Conservation (phyloP, 192 early-diverging fungal genomes). For the Pilaira anomala region DNA sequence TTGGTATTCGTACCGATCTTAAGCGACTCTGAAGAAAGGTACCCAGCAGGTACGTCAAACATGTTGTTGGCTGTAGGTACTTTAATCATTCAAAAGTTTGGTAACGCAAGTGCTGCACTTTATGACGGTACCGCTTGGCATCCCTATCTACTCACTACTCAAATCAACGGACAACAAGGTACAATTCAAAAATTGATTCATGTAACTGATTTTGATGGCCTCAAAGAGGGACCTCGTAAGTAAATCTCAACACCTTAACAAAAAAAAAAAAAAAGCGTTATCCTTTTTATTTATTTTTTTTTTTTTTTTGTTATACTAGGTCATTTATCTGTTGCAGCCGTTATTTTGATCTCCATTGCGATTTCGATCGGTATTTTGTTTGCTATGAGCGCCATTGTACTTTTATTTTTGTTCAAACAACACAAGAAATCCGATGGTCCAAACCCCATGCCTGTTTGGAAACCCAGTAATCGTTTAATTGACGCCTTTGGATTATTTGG, state of each 20-base stretch:
- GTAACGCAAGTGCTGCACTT: slow-evolving; percentile 41
- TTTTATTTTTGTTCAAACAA: slow-evolving; percentile 43
- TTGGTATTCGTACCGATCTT: slow-evolving; percentile 21
- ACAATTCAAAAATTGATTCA: slow-evolving; percentile 23
- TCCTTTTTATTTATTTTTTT: background rate
- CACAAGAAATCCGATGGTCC: slow-evolving; percentile 9
- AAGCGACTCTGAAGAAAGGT: background rate
- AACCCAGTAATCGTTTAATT: background rate
- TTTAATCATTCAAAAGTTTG: slow-evolving; percentile 33
- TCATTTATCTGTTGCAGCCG: slow-evolving; percentile 49
- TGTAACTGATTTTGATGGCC: background rate
- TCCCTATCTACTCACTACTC: slow-evolving; percentile 40
- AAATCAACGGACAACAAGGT: slow-evolving; percentile 29
- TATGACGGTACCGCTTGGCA: slow-evolving; percentile 48
- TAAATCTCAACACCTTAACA: background rate
- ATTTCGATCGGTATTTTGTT: slow-evolving; percentile 63
- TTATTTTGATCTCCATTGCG: slow-evolving; percentile 66
- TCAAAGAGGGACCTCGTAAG: slow-evolving; percentile 18
- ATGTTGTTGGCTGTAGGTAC: slow-evolving; percentile 46
- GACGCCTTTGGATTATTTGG: background rate
- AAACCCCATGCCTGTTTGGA: slow-evolving; percentile 9
- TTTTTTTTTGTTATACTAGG: slow-evolving; percentile 18
- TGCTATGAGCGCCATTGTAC: slow-evolving; percentile 55
- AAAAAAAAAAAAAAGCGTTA: too few species aligned
- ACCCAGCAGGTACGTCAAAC: slow-evolving; percentile 13